Conservation (phyloP, 768 basidiomycete genomes). For the Lactifluus hygrophoroides region DNA sequence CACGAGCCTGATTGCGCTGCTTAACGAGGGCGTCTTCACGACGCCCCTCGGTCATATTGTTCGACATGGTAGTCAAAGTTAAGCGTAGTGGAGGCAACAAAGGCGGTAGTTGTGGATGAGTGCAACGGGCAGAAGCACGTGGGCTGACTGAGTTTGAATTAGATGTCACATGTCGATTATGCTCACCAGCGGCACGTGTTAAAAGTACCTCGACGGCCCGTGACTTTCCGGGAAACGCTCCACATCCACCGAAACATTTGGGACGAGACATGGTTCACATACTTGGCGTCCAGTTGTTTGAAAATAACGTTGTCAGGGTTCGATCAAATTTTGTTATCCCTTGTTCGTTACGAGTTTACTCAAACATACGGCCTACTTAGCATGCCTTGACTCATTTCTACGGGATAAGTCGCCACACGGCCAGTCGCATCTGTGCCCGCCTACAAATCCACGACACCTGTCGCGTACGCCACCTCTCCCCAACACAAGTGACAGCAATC, state of each 20-base stretch:
- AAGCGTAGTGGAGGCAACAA: slow-evolving; percentile 6
- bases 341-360: background rate
- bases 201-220: no score
- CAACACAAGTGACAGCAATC: slow-evolving; percentile 83
- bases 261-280: slow-evolving; percentile 78
- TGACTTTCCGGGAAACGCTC: no score
- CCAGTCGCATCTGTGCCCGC: slow-evolving; percentile 80
- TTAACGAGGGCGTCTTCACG: slow-evolving; percentile 81
- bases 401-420: slow-evolving; percentile 70
- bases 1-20: slow-evolving; percentile 69
- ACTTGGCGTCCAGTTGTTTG: slow-evolving; percentile 75
- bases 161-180: no score
- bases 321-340: slow-evolving; percentile 22
- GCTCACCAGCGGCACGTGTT: no score
- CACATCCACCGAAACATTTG: no score
- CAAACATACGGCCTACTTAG: slow-evolving; percentile 33
- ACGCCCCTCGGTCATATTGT: slow-evolving; percentile 72
- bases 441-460: slow-evolving; percentile 85
- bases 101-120: slow-evolving; percentile 1
- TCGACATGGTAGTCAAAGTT: slow-evolving; percentile 45
- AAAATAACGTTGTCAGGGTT: slow-evolving; percentile 70
- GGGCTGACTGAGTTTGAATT: slow-evolving; percentile 17
- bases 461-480: slow-evolving; percentile 72
- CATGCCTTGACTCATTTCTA: slow-evolving; percentile 87
- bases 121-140: slow-evolving; percentile 1